Base-by-base conservation (phyloP, 257 asterid genomes). In the Salvia rosmarinus region DNA sequence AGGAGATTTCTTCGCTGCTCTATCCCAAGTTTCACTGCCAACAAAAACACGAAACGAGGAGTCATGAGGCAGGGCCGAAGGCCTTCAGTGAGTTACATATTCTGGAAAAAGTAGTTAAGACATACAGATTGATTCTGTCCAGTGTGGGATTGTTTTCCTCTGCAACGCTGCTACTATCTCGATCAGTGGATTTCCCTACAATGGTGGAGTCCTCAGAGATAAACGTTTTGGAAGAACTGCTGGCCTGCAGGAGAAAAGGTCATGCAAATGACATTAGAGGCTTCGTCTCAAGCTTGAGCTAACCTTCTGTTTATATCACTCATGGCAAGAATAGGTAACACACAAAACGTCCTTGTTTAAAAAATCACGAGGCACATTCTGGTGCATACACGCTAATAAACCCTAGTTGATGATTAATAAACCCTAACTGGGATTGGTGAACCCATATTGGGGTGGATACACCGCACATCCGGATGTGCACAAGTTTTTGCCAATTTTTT, bases 71-170 rank as follows among this genome's bases (percentile, higher is more conserved):
- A 40, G 35, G 61, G 50, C 20, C 17, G 60, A 64, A 67, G 44
- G 40, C 19, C 16, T 63, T 52, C 10, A 17, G n/a, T 11, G 66
- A 68, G n/a, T 28, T 23, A 44, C 25, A 25, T 8, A 5, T 40
- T 5, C 13, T 12, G 55, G 28, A 54, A 47, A 57, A 52, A 25
- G 3, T 8, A 9, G 56, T 46, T 19, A 49, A 73, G 32, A 79
- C 95, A 81, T 84, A 89, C 96, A 81, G 92, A 67, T 82, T 85
- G 65, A 84, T 84, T 80, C 89, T 82, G 80, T 89, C 84, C 34
- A 92, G 77, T 3, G 63, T 71, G 55, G 76, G 61, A 54, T 63
- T 79, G 65, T 20, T 58, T 57, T 25, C 73, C 67, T 80, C 72
- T 39, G 66, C 71, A 43, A 49, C 60, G 80, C 65, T 71, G 75